Base-by-base conservation (phyloP, 306 rosid genomes). In the Glycyrrhiza uralensis region DNA sequence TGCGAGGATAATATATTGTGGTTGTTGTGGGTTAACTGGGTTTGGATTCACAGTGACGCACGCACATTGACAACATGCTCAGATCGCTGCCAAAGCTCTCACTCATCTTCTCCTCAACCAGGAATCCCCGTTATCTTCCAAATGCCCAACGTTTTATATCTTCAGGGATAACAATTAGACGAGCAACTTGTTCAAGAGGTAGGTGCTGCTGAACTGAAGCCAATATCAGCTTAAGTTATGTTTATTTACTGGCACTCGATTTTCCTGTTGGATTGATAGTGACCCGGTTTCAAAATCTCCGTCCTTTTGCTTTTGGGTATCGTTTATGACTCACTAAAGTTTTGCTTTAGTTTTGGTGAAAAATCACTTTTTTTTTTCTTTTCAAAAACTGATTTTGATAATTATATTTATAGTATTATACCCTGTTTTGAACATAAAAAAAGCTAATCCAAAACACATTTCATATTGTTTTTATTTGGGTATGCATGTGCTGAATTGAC, bases 51-150 rank as follows among this genome's bases (percentile, higher is more conserved):
- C 55, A 9, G 5, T n/a, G n/a, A n/a, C n/a, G n/a, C n/a, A 22
- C 13, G 2, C 17, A 7, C 46, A 2, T n/a, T n/a, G n/a, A 45
- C 44, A 69, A 6, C n/a, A 79, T 83, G 81, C 69, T 79, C 2
- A 71, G 81, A 79, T 75, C 66, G 52, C 79, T 83, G 18, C 64
- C 81, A 4, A 50, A 61, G 30, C 81, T 76, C 36, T 83, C 81
- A n/a, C 26, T 36, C 33, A 28, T 70, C 42, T 66, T 75, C 29
- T 71, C 54, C 20, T 26, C 79, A 24, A 13, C 54, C 4, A 42
- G 42, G 62, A 79, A 42, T 50, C 29, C 38, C 28, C 69, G 10
- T 50, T 75, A 7, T 72, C 51, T 65, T 58, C 59, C 47, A 42
- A 70, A 11, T 30, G 10, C 45, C 6, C 81, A 24, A 2, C 65